These are phyloP conservation scores for Gremmenia infestans DNA, from an alignment of 2,329 filamentous ascomycete genomes.

Conservation along the genomic window DNA sequence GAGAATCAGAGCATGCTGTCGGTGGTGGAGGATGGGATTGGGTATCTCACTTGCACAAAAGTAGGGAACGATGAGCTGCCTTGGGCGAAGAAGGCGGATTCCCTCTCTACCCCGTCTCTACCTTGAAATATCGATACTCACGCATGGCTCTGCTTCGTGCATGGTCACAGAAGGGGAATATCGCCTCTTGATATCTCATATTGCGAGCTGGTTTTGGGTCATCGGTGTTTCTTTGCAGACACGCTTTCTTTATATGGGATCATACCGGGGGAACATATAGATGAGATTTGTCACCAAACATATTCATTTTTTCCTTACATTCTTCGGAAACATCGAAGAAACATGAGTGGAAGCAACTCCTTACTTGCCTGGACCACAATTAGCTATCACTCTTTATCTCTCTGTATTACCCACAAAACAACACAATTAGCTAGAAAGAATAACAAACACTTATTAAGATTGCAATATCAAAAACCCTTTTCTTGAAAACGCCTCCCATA, in stretches of 20 bases:
- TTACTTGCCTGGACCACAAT: not conserved
- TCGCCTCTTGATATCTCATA: not conserved
- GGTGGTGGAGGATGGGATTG: slow-evolving; percentile 13
- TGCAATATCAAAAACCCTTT: not conserved
- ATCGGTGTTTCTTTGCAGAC: too few relatives aligned
- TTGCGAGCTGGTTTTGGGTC: too few relatives aligned
- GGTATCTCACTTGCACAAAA: slow-evolving; percentile 23
- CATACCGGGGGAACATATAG: too few relatives aligned
- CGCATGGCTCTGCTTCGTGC: not conserved
- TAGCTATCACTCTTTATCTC: not conserved
- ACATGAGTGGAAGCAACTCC: too few relatives aligned
- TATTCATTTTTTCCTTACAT: too few relatives aligned
- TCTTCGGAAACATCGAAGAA: too few relatives aligned
- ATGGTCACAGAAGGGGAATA: not conserved
- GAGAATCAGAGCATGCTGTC: slow-evolving; percentile 21
- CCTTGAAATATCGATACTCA: not conserved
- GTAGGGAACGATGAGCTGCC: slow-evolving; percentile 21
- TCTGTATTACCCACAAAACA: too few relatives aligned
- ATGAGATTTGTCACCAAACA: too few relatives aligned
- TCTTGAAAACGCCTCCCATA: slow-evolving; percentile 15
- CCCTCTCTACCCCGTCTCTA: not conserved
- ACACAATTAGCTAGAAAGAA: too few relatives aligned
- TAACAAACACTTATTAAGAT: too few relatives aligned
- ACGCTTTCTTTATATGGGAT: too few relatives aligned
- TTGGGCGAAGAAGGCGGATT: slow-evolving; percentile 6